Conservation (phyloP, 495 filamentous ascomycete species). For the Penicillium daleae region DNA sequence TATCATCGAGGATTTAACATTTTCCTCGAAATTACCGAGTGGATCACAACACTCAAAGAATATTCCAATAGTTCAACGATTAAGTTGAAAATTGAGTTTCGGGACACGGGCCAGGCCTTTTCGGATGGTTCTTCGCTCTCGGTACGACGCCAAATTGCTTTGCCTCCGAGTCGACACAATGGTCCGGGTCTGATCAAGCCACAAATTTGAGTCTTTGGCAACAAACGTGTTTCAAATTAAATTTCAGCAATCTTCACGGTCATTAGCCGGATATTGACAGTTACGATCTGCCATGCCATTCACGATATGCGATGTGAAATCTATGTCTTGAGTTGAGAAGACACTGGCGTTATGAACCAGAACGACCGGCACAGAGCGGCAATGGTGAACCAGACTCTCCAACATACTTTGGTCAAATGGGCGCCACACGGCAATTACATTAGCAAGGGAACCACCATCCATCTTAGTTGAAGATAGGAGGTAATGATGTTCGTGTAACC, state of each 20-base stretch:
- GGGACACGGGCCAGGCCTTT: not conserved
- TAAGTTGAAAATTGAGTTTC: constrained; percentile 2
- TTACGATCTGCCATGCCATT: not conserved
- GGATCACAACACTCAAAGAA: not conserved
- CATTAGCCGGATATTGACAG: not conserved
- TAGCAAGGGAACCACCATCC: not conserved
- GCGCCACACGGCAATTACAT: not conserved
- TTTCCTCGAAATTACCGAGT: not conserved
- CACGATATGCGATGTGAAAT: not conserved
- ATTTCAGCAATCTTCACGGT: not conserved
- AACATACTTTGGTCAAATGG: not conserved
- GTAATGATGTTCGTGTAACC: constrained; percentile 20
- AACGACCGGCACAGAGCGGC: not conserved
- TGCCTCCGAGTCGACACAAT: not conserved
- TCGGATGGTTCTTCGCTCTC: not conserved
- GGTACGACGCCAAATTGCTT: not conserved
- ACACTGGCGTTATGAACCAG: not conserved
- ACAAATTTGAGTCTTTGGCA: not conserved
- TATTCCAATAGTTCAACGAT: not conserved
- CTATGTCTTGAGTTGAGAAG: not conserved
- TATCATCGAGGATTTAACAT: not conserved
- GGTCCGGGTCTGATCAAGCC: not conserved
- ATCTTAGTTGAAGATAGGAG: not conserved
- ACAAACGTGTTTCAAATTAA: not conserved
- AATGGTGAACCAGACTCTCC: not conserved